Evolutionary conservation across 495 filamentous ascomycete species (phyloP).

Genomic region (Entonaema liquescens): DNA sequence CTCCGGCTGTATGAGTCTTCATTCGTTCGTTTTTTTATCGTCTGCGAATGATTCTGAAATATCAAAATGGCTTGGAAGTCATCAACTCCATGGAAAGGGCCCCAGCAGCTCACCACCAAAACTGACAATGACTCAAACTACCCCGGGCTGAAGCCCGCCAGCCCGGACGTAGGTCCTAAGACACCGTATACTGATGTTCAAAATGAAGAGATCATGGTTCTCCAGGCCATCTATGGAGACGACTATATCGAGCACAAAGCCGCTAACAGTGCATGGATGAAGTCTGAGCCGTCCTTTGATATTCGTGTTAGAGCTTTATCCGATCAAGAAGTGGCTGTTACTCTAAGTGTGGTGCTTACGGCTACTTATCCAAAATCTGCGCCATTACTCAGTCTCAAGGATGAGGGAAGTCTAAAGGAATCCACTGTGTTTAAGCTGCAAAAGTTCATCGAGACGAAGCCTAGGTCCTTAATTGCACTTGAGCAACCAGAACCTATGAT

Average conservation of each 20-base stretch:
- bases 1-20: slow-evolving; percentile 46
- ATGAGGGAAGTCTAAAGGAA: slow-evolving; percentile 67
- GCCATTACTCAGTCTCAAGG: slow-evolving; percentile 76
- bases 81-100: slow-evolving; percentile 51
- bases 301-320: slow-evolving; percentile 76
- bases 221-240: slow-evolving; percentile 91
- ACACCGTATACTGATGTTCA: slow-evolving; percentile 86
- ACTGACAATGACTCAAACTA: slow-evolving; percentile 49
- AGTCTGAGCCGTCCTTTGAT: slow-evolving; percentile 82
- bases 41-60: slow-evolving; percentile 35
- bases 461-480: slow-evolving; percentile 66
- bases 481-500: slow-evolving; percentile 86
- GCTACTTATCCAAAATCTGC: slow-evolving; percentile 92
- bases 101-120: slow-evolving; percentile 46
- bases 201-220: slow-evolving; percentile 84
- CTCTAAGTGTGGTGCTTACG: slow-evolving; percentile 75
- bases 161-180: slow-evolving; percentile 44
- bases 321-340: slow-evolving; percentile 70
- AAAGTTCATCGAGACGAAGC: slow-evolving; percentile 72
- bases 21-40: slow-evolving; percentile 36
- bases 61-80: slow-evolving; percentile 58
- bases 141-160: slow-evolving; percentile 53
- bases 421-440: slow-evolving; percentile 72
- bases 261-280: slow-evolving; percentile 87
- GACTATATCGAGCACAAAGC: slow-evolving; percentile 81